Conservation (phyloP, 495 filamentous ascomycete genomes). For the Xylaria curta region DNA sequence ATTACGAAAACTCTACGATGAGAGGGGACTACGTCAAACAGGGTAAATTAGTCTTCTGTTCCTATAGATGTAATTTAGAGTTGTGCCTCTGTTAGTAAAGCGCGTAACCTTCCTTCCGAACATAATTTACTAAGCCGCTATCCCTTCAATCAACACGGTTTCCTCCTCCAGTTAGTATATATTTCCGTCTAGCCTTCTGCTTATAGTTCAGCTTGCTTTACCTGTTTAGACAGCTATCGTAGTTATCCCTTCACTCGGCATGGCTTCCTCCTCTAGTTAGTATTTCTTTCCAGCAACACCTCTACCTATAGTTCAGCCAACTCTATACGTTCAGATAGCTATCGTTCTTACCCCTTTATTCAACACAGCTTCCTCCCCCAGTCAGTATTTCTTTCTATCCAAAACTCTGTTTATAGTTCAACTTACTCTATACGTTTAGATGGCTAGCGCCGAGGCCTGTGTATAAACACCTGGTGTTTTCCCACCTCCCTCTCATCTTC, state of each 20-base stretch:
- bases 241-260: not conserved
- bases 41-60: too few species aligned
- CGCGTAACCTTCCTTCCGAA: not conserved
- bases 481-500: not conserved
- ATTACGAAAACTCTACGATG: too few species aligned
- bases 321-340: not conserved
- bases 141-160: not conserved
- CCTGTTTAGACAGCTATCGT: too few species aligned
- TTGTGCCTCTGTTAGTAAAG: not conserved
- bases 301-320: not conserved
- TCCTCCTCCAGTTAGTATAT: not conserved
- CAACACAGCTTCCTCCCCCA: too few species aligned
- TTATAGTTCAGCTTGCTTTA: not conserved
- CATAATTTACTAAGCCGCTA: not conserved
- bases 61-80: not conserved
- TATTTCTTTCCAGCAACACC: not conserved
- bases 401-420: too few species aligned
- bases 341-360: too few species aligned
- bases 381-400: too few species aligned
- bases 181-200: not conserved
- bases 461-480: not conserved
- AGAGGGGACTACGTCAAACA: too few species aligned
- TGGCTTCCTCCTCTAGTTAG: not conserved
- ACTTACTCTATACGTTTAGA: too few species aligned
- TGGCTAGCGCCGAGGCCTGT: not conserved